phyloP scores from a whole-genome alignment of 148 eudicot species.

The Beta vulgaris region DNA sequence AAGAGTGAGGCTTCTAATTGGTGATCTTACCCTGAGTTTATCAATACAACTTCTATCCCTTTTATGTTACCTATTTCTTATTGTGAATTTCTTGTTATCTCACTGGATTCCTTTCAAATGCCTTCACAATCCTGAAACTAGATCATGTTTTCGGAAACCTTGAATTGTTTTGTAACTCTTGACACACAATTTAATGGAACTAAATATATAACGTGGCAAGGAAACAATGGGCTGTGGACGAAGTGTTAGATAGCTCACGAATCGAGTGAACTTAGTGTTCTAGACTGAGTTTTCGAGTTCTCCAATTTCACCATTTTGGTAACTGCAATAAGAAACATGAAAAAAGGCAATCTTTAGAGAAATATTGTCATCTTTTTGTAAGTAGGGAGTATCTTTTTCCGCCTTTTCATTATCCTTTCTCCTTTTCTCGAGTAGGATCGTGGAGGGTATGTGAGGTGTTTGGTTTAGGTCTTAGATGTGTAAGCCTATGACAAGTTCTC shows the following conservation, averaged over 20 bases:
- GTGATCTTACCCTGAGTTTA: too few species aligned
- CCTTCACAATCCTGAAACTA: background rate
- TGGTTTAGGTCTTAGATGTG: background rate
- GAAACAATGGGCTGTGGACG: background rate
- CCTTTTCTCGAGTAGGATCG: background rate
- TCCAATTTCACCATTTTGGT: background rate
- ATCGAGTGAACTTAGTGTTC: background rate
- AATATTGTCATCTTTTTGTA: background rate
- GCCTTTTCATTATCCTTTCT: background rate
- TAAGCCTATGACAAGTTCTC: background rate
- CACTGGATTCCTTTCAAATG: background rate
- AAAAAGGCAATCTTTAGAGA: background rate
- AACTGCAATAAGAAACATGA: background rate
- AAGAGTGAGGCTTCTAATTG: too few species aligned
- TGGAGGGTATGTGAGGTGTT: background rate
- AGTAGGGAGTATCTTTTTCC: background rate
- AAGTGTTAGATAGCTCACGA: background rate
- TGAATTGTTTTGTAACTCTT: too few species aligned
- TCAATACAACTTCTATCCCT: too few species aligned
- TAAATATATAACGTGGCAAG: background rate
- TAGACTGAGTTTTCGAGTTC: background rate
- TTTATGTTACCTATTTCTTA: too few species aligned
- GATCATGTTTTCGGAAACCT: background rate
- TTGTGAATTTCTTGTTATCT: background rate
- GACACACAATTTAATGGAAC: background rate